Conservation (phyloP, 108 stramenopile genomes). For the Pinguiococcus pyrenoidosus region DNA sequence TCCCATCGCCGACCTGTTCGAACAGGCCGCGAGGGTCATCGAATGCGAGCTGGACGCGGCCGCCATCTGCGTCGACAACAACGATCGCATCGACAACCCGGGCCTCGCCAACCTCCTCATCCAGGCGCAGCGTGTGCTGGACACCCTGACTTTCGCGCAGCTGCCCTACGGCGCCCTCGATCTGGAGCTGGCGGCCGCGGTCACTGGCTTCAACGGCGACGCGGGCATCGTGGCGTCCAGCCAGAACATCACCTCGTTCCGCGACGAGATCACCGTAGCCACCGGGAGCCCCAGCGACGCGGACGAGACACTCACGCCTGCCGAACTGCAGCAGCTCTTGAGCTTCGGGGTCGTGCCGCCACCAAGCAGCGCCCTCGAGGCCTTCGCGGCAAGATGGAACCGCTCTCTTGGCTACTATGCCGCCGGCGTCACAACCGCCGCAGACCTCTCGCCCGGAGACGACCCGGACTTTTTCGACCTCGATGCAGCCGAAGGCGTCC, state of each 20-base stretch:
- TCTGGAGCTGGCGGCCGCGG: too few species aligned
- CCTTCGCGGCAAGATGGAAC: slow-evolving; percentile 17
- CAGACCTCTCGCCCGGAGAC: slow-evolving; percentile 10
- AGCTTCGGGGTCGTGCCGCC: background rate
- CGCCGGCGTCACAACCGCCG: slow-evolving; percentile 6
- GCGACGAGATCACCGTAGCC: slow-evolving; percentile 1
- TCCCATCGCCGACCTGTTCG: too few species aligned
- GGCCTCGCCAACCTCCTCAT: slow-evolving; percentile 21
- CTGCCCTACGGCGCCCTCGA: slow-evolving; percentile 15
- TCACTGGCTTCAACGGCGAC: background rate
- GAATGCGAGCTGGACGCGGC: too few species aligned
- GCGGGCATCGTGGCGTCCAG: background rate
- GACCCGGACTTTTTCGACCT: slow-evolving; percentile 19
- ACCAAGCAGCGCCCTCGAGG: slow-evolving; percentile 14
- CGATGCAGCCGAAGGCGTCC: background rate
- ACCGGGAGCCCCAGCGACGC: slow-evolving; percentile 5
- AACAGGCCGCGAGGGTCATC: too few species aligned
- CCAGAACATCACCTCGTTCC: slow-evolving; percentile 3
- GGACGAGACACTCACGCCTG: slow-evolving; percentile 8
- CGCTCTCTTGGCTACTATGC: slow-evolving; percentile 9
- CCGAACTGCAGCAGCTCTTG: slow-evolving; percentile 7
- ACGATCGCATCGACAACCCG: too few species aligned
- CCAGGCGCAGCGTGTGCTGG: slow-evolving; percentile 10
- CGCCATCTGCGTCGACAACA: too few species aligned
- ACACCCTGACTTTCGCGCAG: slow-evolving; percentile 1